These are phyloP conservation scores for Metarhizium sp. DNA, from an alignment of 2,329 filamentous ascomycete genomes.

Conservation along the genomic window DNA sequence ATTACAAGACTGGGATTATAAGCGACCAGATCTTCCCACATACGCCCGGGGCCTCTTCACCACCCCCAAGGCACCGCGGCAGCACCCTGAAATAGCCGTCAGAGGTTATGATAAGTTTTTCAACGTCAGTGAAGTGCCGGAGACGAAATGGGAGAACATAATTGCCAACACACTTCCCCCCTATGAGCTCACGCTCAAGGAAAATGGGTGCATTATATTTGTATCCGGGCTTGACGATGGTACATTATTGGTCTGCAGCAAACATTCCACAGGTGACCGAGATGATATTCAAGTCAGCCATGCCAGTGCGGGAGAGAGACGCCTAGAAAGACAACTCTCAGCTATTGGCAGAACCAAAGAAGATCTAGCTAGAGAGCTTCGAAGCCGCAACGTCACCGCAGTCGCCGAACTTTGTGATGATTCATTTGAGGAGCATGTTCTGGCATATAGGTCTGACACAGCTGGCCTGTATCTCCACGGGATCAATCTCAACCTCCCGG, in stretches of 20 bases:
- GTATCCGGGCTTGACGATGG: slow-evolving; percentile 84
- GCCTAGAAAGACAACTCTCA: slow-evolving; percentile 71
- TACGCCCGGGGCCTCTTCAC: slow-evolving; percentile 94
- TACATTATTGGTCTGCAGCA: slow-evolving; percentile 92
- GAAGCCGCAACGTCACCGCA: slow-evolving; percentile 78
- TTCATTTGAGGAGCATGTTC: slow-evolving; percentile 90
- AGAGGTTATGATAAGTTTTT: slow-evolving; percentile 99
- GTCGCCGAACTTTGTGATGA: slow-evolving; percentile 97
- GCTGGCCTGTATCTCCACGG: slow-evolving; percentile 93
- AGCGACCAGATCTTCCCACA: slow-evolving; percentile 73
- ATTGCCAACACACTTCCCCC: slow-evolving; percentile 67
- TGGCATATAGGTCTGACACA: slow-evolving; percentile 73
- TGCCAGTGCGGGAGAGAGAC: slow-evolving; percentile 71
- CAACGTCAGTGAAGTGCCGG: slow-evolving; percentile 73
- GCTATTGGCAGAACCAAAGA: slow-evolving; percentile 67
- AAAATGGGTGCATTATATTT: slow-evolving; percentile 99
- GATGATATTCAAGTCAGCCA: slow-evolving; percentile 66
- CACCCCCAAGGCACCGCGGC: slow-evolving; percentile 50
- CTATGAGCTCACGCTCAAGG: slow-evolving; percentile 93
- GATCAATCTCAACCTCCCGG: slow-evolving; percentile 88
- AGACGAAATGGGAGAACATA: slow-evolving; percentile 79
- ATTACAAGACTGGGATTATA: slow-evolving; percentile 94
- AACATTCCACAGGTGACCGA: slow-evolving; percentile 87
- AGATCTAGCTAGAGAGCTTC: slow-evolving; percentile 68
- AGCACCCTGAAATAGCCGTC: slow-evolving; percentile 67